phyloP scores from a whole-genome alignment of 192 early-diverging fungal genomes.

The Backusella luteola region DNA sequence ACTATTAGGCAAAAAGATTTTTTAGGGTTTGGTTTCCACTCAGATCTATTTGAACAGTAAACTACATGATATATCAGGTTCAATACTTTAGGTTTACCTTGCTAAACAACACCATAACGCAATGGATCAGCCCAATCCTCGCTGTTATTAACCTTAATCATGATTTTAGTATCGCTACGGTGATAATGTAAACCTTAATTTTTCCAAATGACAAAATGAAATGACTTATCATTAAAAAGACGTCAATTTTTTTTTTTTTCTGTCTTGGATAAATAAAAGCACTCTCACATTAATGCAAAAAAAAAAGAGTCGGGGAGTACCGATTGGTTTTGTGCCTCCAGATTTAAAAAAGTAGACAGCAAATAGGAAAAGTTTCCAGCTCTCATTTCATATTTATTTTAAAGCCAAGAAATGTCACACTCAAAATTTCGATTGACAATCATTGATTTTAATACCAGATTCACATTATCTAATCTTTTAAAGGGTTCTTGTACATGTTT shows the following conservation, averaged over 20 bases:
- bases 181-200: not conserved
- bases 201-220: not conserved
- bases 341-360: not conserved
- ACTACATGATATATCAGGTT: not conserved
- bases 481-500: no score
- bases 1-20: not conserved
- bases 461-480: no score
- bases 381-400: not conserved
- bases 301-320: not conserved
- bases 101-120: not conserved
- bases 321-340: not conserved
- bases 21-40: not conserved
- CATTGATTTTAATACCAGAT: not conserved
- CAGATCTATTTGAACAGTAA: not conserved
- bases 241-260: not conserved
- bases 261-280: not conserved
- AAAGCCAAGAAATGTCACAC: not conserved
- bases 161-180: not conserved
- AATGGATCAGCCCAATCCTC: not conserved
- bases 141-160: not conserved
- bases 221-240: not conserved
- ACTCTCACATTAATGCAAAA: not conserved
- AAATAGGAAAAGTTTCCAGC: slow-evolving; percentile 6
- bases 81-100: not conserved
- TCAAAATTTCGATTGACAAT: no score